These are phyloP conservation scores for Phytophthora boehmeriae DNA, from an alignment of 352 stramenopile species.

Conservation along the genomic window DNA sequence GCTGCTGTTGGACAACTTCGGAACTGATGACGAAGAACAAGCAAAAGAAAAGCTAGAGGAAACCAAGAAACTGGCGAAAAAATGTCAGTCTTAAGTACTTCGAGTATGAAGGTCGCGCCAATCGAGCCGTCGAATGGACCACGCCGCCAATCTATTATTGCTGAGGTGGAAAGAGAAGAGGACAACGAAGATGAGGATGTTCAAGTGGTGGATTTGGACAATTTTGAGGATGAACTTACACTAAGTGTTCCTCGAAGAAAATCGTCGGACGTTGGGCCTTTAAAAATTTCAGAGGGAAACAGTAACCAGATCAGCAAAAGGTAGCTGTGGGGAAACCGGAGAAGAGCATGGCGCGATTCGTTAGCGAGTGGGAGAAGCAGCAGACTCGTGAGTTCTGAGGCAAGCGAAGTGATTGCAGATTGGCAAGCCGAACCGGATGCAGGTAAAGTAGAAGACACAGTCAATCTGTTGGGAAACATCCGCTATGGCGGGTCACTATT, in stretches of 20 bases:
- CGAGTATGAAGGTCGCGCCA: slow-evolving; percentile 61
- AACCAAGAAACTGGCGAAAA: slow-evolving; percentile 54
- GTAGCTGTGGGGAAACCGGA: slow-evolving; percentile 7
- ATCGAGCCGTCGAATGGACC: no score
- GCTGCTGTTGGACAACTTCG: slow-evolving; percentile 92
- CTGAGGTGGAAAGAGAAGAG: no score
- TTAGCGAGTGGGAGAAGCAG: no score
- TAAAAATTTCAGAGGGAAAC: no score
- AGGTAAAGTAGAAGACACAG: slow-evolving; percentile 56
- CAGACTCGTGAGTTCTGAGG: slow-evolving; percentile 34
- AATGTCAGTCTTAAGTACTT: slow-evolving; percentile 64
- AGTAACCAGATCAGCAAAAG: slow-evolving; percentile 4
- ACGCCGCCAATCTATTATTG: no score
- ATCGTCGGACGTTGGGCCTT: no score
- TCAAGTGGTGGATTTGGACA: no score
- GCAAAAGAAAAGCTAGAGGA: slow-evolving; percentile 56
- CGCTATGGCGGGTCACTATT: slow-evolving; percentile 61
- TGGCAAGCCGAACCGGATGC: slow-evolving; percentile 59
- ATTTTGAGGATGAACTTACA: no score
- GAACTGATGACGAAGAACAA: slow-evolving; percentile 64
- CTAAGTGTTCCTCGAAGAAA: no score
- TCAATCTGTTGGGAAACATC: slow-evolving; percentile 15
- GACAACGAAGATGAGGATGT: no score
- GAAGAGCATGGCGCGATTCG: no score
- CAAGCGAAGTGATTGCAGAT: no score